phyloP scores from a whole-genome alignment of 129 eudicot species.

The Pittosporum tobira region DNA sequence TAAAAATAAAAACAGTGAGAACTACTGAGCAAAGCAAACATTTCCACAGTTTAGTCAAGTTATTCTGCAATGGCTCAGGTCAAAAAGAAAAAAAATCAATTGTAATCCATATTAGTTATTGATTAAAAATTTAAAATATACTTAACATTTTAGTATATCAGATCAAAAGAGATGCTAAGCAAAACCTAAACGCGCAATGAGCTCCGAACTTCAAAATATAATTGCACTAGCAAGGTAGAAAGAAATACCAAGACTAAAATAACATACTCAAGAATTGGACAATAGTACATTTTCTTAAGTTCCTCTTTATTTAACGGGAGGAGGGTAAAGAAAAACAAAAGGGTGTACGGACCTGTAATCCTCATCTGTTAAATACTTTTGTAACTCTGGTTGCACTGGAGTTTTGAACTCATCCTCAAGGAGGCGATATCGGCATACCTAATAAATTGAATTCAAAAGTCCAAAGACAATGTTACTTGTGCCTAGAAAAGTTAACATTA shows the following conservation, averaged over 20 bases:
- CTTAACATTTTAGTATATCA: neutral
- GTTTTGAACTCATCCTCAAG: slow-evolving; percentile 81
- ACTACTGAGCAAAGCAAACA: neutral
- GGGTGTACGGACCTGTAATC: slow-evolving; percentile 56
- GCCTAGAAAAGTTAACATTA: neutral
- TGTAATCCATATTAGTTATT: neutral
- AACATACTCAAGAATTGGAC: too few relatives aligned
- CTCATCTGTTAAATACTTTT: slow-evolving; percentile 80
- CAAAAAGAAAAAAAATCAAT: too few relatives aligned
- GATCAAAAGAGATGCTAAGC: neutral
- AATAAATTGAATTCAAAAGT: slow-evolving; percentile 10
- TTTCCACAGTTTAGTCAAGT: too few relatives aligned
- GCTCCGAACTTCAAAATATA: too few relatives aligned
- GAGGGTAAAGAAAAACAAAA: neutral
- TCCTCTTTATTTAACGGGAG: too few relatives aligned
- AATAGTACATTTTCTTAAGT: too few relatives aligned
- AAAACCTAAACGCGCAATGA: too few relatives aligned
- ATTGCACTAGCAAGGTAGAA: too few relatives aligned
- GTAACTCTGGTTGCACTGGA: slow-evolving; percentile 69
- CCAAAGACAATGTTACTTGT: neutral
- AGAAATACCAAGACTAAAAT: too few relatives aligned
- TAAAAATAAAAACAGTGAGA: neutral
- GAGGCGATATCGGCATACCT: slow-evolving; percentile 81
- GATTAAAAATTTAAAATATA: neutral
- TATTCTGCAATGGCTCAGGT: too few relatives aligned